These are phyloP conservation scores for Bromus sterilis DNA, from an alignment of 176 grass and related monocot genomes.

Conservation along the genomic window DNA sequence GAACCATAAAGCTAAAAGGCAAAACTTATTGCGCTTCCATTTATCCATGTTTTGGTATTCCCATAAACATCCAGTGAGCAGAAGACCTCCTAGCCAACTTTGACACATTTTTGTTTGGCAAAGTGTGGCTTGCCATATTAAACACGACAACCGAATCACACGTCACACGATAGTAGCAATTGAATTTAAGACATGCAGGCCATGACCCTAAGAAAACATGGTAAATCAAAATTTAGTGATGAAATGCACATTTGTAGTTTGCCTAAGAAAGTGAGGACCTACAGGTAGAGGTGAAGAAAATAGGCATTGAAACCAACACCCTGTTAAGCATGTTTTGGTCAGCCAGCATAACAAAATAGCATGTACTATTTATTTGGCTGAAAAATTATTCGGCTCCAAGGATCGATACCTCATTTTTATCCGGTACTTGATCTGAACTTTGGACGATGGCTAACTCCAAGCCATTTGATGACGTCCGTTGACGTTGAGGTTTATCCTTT, in stretches of 20 bases:
- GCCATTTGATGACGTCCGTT: constrained; percentile 16
- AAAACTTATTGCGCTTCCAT: neutral
- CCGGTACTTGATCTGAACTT: neutral
- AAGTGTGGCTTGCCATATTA: neutral
- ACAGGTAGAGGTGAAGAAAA: constrained; percentile 6
- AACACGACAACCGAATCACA: neutral
- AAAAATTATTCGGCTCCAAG: constrained; percentile 6
- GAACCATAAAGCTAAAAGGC: neutral
- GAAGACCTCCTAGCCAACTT: neutral
- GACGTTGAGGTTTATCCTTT: constrained; percentile 23
- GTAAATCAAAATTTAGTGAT: neutral
- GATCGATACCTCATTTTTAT: constrained; percentile 31
- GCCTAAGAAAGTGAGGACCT: neutral
- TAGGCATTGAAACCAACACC: neutral
- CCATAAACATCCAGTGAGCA: neutral
- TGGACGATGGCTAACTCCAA: neutral
- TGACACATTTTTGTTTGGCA: neutral
- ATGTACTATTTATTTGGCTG: neutral
- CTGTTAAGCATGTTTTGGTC: neutral
- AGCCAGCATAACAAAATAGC: neutral
- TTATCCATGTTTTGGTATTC: constrained; percentile 1
- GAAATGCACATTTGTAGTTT: constrained; percentile 1
- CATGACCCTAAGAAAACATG: neutral
- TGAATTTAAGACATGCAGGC: neutral
- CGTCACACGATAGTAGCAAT: neutral